Conservation (phyloP, 139 green algal species). For the Pleodorina starrii region DNA sequence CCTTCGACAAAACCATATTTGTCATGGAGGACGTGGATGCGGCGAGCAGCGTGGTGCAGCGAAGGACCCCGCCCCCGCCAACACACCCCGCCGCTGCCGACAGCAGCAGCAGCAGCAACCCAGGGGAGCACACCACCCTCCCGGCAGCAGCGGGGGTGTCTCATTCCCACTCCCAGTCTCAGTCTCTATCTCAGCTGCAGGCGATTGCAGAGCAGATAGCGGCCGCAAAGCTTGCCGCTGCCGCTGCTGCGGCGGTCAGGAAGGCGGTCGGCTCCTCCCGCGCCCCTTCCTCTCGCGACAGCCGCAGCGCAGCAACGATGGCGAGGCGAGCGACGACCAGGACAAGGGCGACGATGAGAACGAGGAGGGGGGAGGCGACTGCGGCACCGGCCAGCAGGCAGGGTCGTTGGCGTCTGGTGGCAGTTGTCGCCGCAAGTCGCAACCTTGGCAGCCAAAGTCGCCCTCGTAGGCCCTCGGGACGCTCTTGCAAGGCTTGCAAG, state of each 20-base stretch:
- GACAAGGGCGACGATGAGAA: slow-evolving; percentile 6
- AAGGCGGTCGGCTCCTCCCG: background rate
- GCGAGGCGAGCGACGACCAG: background rate
- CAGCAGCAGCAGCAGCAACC: no score
- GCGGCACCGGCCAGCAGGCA: no score
- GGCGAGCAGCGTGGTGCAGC: slow-evolving; percentile 50
- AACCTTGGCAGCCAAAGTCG: no score
- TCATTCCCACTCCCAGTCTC: no score
- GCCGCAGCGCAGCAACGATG: background rate
- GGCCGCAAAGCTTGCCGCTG: background rate
- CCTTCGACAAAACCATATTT: slow-evolving; percentile 70
- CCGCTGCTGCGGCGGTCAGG: no score
- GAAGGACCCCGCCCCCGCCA: background rate
- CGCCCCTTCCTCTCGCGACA: background rate
- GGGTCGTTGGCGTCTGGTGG: no score
- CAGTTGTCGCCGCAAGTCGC: no score
- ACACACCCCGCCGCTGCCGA: no score
- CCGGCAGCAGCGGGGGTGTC: background rate
- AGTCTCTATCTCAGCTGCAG: no score
- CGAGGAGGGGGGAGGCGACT: background rate
- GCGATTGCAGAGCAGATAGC: background rate
- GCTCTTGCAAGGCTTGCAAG: no score
- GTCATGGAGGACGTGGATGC: slow-evolving; percentile 74
- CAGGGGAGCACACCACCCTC: background rate
- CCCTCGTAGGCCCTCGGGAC: no score